Base-by-base conservation (phyloP, 2,329 filamentous ascomycete genomes). In the Fusarium cyanostomum region DNA sequence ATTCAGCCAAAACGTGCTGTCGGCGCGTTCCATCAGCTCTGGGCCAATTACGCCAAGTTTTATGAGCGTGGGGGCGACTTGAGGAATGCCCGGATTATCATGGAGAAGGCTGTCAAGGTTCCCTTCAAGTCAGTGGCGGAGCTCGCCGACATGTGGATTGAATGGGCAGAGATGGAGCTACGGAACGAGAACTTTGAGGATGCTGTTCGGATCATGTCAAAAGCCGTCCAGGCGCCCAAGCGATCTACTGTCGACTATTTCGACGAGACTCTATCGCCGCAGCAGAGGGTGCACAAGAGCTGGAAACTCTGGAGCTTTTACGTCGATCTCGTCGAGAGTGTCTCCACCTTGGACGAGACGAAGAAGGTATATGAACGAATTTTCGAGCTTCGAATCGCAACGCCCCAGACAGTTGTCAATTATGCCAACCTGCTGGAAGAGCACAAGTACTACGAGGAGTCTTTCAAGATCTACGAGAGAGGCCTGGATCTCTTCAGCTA, bases 291-390 rank as follows among this genome's bases (percentile, higher is more conserved):
- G 4, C 95, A 99, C 80, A 99, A 99, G 82, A 97, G 92, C 74
- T 99, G 95, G 95, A 99, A 98, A 76, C 80, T 99, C 10, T 99
- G 95, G 95, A 97, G 93, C 78, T 99, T 99, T 81, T 99, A 99
- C 71, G 94, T 99, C 35, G 95, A 99, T 75, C 86, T 99, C 2
- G 94, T 99, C 3, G 95, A 99, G 76, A 97, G 93, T 75, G 94
- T 97, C 28, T 90, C 91, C 60, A 92, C 91, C 0, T 79, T 99
- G 13, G 93, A 97, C 18, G 94, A 98, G 77, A 97, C 94, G 0
- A 92, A 88, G 75, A 94, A 92, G 75, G 89, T 98, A 2, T 99
- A 99, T 77, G 95, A 99, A 75, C 86, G 95, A 53, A 98, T 99
- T 71, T 99, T 99, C 74, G 96, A 99, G 78, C 88, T 99, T 58